A percentile compares a stretch with the other conserved stretches of the same genome.
phyloP scores from a whole-genome alignment of 306 rosid species.

The Vigna reflexopilosa region DNA sequence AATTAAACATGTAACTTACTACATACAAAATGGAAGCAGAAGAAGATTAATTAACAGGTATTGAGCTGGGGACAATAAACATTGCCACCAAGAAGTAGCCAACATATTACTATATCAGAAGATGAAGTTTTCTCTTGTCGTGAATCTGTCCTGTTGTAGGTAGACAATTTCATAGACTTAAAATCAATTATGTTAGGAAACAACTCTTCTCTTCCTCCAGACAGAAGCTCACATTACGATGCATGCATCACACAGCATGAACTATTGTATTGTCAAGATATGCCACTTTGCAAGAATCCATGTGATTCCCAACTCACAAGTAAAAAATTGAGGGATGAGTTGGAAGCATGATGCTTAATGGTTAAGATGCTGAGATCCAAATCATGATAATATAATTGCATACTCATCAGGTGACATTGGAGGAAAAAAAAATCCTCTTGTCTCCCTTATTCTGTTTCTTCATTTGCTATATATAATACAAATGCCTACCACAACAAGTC shows the following conservation, averaged over 20 bases:
- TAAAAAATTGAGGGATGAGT: not conserved
- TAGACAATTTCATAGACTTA: conserved; percentile 36
- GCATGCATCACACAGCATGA: not conserved
- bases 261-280: conserved; percentile 41
- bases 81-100: conserved; percentile 12
- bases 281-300: conserved; percentile 19
- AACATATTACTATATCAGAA: conserved; percentile 2
- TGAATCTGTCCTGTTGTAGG: conserved; percentile 27
- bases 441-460: conserved; percentile 13
- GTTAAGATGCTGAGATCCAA: conserved; percentile 19
- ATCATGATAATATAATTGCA: conserved; percentile 30
- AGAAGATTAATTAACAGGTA: conserved; percentile 14
- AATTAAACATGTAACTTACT: conserved; percentile 39
- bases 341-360: conserved; percentile 24
- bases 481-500: conserved; percentile 21
- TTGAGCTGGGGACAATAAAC: conserved; percentile 45
- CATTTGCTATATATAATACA: conserved; percentile 39
- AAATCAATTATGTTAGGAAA: conserved; percentile 21
- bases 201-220: conserved; percentile 28
- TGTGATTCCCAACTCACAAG: not conserved
- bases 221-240: conserved; percentile 29
- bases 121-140: conserved; percentile 19
- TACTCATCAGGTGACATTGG: conserved; percentile 37
- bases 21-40: conserved; percentile 27
- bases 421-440: conserved; percentile 28